Evolutionary conservation across 352 stramenopile genomes (phyloP), one percentile per base, ranked within the genome.

Genomic region (Pythium phragmitis): DNA sequence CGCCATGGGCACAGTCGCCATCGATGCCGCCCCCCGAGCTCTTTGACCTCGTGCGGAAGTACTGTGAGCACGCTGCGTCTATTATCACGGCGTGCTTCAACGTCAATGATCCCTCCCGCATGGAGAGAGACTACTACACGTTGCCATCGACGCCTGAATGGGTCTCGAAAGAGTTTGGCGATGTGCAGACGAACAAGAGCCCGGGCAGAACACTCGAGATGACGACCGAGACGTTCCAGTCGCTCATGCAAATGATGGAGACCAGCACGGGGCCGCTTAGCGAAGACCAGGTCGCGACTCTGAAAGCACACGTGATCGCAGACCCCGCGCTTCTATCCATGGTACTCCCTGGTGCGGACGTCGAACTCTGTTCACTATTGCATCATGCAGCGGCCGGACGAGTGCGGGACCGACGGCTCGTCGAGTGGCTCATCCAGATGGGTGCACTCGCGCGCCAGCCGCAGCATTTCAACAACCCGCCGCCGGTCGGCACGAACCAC

Each of bases 391-490:
- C 65, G 3, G 72, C 72, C 28, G 69, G 75, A 0, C 53, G 57
- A 48, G 67, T 65, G 7, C 64, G 67, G 14, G 67, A 82, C 19
- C 39, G 34, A 13, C 50, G 68, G 0, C 57, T 78, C 1, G 67
- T 78, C 1, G 72, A 82, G 19, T 82, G 69, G 69, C 63, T 82
- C 45, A 72, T 78, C 48, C 63, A 79, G 26, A 73, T 79, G 70
- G 23, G 57, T 16, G 39, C 41, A 45, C 49, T 66, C 23, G 3
- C 70, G 33, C 39, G 23, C 8, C 41, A 60, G 26, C 54, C 54
- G 12, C 14, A 41, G 39, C 54, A 60, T n/a, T 60, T 51, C 30
- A 39, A 30, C 28, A 60, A 60, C 23, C 13, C 53, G 3, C 4
- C 7, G 21, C 4, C 2, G 1, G 6, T 17, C 28, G 23, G 23